phyloP scores from a whole-genome alignment of 176 grass and related monocot genomes.

The Juncus inflexus region DNA sequence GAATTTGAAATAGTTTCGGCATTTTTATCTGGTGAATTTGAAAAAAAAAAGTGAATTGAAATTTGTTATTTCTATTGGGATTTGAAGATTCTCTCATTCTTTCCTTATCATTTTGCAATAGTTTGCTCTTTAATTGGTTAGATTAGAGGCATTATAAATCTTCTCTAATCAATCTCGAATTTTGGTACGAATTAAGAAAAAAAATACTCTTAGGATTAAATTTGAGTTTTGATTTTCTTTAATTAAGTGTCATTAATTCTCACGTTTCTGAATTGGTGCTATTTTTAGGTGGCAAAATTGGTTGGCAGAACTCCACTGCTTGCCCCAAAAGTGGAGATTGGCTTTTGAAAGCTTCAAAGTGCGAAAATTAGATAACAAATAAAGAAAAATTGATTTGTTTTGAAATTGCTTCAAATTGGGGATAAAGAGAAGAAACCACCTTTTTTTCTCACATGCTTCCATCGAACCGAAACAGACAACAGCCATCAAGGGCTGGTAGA shows the following conservation, averaged over 20 bases:
- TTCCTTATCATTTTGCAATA: neutral
- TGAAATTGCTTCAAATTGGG: slow-evolving; percentile 16
- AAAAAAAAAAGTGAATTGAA: no score
- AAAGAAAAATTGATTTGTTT: slow-evolving; percentile 3
- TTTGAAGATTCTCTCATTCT: neutral
- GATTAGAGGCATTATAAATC: no score
- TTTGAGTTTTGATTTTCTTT: neutral
- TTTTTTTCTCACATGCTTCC: slow-evolving; percentile 49
- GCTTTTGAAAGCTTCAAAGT: slow-evolving; percentile 15
- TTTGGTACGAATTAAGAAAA: no score
- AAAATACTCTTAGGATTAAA: no score
- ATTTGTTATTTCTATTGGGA: neutral
- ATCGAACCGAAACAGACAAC: slow-evolving; percentile 53
- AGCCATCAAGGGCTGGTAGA: slow-evolving; percentile 56
- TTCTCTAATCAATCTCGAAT: no score
- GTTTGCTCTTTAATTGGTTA: no score
- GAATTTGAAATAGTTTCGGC: neutral
- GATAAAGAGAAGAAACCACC: slow-evolving; percentile 12
- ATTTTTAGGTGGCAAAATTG: slow-evolving; percentile 15
- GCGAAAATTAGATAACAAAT: neutral
- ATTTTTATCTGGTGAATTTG: neutral
- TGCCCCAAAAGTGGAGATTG: slow-evolving; percentile 16
- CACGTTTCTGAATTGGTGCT: slow-evolving; percentile 7
- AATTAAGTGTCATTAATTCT: slow-evolving; percentile 11
- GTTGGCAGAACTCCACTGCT: slow-evolving; percentile 4